Evolutionary conservation across 257 asterid genomes (phyloP).

Genomic region (Galeopsis tetrahit): DNA sequence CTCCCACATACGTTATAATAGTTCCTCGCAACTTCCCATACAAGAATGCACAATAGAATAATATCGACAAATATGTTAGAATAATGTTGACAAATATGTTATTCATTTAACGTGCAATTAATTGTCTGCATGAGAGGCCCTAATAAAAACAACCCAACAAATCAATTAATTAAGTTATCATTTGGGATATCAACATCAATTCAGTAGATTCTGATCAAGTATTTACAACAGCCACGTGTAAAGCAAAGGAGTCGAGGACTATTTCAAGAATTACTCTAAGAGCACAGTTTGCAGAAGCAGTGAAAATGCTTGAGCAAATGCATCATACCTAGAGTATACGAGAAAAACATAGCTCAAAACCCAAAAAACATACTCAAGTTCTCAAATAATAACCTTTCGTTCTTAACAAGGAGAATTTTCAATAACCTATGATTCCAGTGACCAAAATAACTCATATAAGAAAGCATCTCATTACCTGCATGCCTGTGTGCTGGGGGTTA

Average conservation of each 20-base stretch:
- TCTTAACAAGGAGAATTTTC: not conserved
- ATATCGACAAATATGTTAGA: not conserved
- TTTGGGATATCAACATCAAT: not conserved
- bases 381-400: not conserved
- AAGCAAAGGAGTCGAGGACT: too few species aligned
- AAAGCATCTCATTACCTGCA: constrained; percentile 50
- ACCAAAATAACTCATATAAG: not conserved
- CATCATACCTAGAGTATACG: not conserved
- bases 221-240: too few species aligned
- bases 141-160: not conserved
- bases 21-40: not conserved
- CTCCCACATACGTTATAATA: constrained; percentile 16
- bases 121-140: not conserved
- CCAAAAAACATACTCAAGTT: constrained; percentile 11
- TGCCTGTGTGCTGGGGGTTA: constrained; percentile 51
- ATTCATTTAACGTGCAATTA: not conserved
- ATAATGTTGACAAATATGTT: not conserved
- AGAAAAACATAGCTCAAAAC: constrained; percentile 10
- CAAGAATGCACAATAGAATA: not conserved
- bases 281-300: too few species aligned
- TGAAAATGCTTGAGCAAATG: not conserved
- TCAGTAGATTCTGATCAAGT: too few species aligned
- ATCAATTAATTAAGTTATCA: not conserved
- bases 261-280: too few species aligned
- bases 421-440: not conserved